Evolutionary conservation across 148 eudicot genomes (phyloP).

Genomic region (Limonium bicolor): DNA sequence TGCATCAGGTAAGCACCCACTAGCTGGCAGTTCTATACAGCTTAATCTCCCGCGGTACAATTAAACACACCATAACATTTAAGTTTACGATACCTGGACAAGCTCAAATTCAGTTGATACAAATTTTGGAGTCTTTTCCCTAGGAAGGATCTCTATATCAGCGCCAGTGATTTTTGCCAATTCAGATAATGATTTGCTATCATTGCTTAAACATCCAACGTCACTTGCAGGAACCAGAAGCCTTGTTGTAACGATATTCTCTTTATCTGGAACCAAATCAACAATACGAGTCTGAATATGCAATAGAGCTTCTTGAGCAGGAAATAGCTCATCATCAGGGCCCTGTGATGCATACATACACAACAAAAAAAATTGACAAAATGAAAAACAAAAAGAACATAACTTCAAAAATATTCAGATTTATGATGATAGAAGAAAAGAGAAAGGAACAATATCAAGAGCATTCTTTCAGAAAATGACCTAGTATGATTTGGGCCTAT

Average conservation of each 20-base stretch:
- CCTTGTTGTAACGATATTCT: slow-evolving; percentile 78
- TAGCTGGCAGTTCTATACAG: no score
- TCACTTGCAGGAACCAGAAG: slow-evolving; percentile 61
- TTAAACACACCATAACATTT: no score
- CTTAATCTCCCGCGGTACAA: no score
- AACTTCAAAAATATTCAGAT: no score
- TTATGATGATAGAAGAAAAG: no score
- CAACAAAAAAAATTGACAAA: no score
- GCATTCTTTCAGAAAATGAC: no score
- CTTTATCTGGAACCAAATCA: slow-evolving; percentile 72
- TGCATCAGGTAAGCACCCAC: no score
- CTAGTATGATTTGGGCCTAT: no score
- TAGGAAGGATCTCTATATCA: slow-evolving; percentile 57
- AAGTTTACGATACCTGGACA: slow-evolving; percentile 72
- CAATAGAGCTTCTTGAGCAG: slow-evolving; percentile 96
- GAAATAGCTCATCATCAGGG: slow-evolving; percentile 92
- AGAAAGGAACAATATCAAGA: background rate
- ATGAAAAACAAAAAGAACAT: no score
- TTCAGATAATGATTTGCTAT: slow-evolving; percentile 43
- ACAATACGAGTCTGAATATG: slow-evolving; percentile 90
- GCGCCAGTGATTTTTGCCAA: slow-evolving; percentile 62
- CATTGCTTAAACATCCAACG: slow-evolving; percentile 48
- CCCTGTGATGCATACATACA: no score
- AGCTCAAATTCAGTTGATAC: slow-evolving; percentile 47
- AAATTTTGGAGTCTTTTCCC: slow-evolving; percentile 56